These are phyloP conservation scores for Xylariaceae sp. DNA, from an alignment of 2,329 filamentous ascomycete species.

Conservation along the genomic window DNA sequence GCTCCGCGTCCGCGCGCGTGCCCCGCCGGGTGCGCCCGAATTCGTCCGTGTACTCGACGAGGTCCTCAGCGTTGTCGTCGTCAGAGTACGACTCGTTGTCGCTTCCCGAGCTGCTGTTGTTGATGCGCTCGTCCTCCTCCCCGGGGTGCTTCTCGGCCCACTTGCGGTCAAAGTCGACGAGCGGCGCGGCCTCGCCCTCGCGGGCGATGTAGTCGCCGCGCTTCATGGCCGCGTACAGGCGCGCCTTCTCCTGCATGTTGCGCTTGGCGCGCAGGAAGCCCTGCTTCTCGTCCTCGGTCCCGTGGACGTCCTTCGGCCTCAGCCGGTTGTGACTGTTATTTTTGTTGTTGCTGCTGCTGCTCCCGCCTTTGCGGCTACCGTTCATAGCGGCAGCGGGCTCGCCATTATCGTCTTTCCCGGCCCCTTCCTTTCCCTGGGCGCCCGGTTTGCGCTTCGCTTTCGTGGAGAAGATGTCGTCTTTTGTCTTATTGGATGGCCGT, in stretches of 20 bases:
- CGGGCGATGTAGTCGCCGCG: conserved; percentile 71
- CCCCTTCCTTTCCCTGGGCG: conserved; percentile 28
- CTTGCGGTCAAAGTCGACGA: conserved; percentile 94
- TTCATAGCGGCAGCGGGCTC: conserved; percentile 2
- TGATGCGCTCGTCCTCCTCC: conserved; percentile 22
- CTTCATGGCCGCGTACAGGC: conserved; percentile 83
- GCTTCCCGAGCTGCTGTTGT: conserved; percentile 26
- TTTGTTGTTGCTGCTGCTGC: conserved; percentile 40
- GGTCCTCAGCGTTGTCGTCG: conserved; percentile 42
- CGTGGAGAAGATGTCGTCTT: conserved; percentile 60
- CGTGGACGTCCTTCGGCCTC: conserved; percentile 42
- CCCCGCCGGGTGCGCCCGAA: conserved; percentile 76
- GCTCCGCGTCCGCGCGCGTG: conserved; percentile 60
- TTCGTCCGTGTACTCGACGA: conserved; percentile 86
- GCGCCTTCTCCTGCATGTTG: conserved; percentile 84
- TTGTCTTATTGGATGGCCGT: conserved; percentile 47
- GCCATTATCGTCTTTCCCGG: conserved; percentile 25
- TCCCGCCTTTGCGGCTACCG: conserved; percentile 6
- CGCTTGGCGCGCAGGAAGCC: conserved; percentile 65
- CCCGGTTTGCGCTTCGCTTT: conserved; percentile 36
- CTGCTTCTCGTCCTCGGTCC: conserved; percentile 55
- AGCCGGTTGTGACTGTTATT: conserved; percentile 30
- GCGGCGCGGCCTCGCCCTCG: conserved; percentile 55
- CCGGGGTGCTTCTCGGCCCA: conserved; percentile 72
- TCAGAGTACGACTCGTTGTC: conserved; percentile 44